Evolutionary conservation across 495 filamentous ascomycete species (phyloP).

Genomic region (Trichoderma gamsii): DNA sequence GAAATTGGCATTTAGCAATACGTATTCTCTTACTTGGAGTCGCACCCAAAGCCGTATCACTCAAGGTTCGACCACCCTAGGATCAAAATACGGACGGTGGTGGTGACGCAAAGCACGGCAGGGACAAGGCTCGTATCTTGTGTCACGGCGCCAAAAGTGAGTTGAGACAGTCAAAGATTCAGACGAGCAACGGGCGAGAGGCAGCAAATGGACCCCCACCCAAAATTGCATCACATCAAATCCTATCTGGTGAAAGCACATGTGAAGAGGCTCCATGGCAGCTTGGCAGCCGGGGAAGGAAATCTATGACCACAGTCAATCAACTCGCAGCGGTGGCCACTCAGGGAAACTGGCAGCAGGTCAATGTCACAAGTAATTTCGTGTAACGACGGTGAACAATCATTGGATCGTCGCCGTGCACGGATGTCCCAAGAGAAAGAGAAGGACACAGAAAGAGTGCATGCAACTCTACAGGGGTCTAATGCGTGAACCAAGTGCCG

Average conservation of each 20-base stretch:
- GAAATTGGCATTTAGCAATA: neutral
- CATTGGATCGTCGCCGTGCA: neutral
- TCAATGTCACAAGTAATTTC: slow-evolving; percentile 2
- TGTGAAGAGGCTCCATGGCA: neutral
- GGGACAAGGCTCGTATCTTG: neutral
- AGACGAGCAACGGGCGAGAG: neutral
- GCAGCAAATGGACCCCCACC: neutral
- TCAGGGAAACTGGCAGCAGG: neutral
- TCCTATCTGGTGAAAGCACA: neutral
- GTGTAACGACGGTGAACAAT: slow-evolving; percentile 1
- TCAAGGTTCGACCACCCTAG: neutral
- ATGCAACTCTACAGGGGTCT: neutral
- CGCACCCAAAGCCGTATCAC: too few relatives aligned
- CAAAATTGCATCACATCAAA: neutral
- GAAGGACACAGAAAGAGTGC: neutral
- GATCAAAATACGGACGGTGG: neutral
- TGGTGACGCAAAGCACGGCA: too few relatives aligned
- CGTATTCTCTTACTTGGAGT: neutral
- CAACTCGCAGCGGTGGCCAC: slow-evolving; percentile 6
- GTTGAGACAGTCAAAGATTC: slow-evolving; percentile 6
- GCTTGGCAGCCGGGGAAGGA: neutral
- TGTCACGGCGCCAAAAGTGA: neutral
- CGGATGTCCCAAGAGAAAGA: neutral
- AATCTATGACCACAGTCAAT: neutral
- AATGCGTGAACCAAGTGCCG: neutral